Evolutionary conservation across 2,329 filamentous ascomycete species (phyloP), one percentile per base, ranked within the genome.

Genomic region (Verticillium alfalfae): DNA sequence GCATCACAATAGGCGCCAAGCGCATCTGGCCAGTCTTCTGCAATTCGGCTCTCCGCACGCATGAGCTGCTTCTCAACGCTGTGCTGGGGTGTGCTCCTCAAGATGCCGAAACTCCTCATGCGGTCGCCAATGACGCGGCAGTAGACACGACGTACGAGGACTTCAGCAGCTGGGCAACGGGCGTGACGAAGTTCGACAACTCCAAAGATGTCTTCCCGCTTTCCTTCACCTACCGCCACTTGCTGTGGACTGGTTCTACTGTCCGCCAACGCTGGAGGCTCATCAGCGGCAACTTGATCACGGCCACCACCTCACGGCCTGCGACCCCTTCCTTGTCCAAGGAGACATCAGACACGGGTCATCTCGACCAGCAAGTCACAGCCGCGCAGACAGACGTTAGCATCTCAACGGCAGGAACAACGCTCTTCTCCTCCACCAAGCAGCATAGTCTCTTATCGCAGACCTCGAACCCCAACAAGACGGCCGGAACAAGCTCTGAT

Each of bases 201-300:
- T 78, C 77, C 2, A 73, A 73, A 62, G 78, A 81, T 60, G 72
- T 80, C 4, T 80, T 77, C 52, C 79, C 79, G 0, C 70, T 78
- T 0, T 77, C 75, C 8, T 73, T 78, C 55, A 57, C 76, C 5
- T 76, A 69, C 61, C 64, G 65, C 8, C 67, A 70, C 56, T 63
- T 76, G 59, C 67, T 76, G 7, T 76, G 70, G 77, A 79, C 72
- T 6, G 76, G 67, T 7, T 76, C 70, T 7, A 78, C 72, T n/a
- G 71, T 73, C 34, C 70, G 66, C 1, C 76, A 73, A 63, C 72
- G 70, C 57, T 79, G 70, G 77, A 71, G 76, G 61, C 66, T 78
- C 5, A 69, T 79, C 62, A 80, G 76, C 63, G 79, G 73, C 10
- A 79, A 75, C 59, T 73, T 26, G 63, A 60, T 65, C 52, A 38